phyloP scores from a whole-genome alignment of 108 stramenopile species.

The Chaetoceros muelleri region DNA sequence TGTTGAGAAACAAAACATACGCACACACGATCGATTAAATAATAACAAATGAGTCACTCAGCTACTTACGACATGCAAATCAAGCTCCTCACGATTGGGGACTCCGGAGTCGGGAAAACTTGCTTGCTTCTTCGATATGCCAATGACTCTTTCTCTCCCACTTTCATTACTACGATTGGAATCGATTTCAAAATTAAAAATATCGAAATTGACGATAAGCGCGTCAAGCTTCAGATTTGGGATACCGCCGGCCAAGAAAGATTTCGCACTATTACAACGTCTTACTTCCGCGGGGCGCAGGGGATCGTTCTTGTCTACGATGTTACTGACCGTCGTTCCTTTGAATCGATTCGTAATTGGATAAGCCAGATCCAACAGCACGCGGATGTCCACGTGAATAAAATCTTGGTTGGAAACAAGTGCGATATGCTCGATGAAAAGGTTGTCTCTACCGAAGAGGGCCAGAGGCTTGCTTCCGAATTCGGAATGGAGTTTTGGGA shows the following conservation, averaged over 20 bases:
- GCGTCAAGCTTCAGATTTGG: conserved; percentile 95
- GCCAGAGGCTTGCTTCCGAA: conserved; percentile 84
- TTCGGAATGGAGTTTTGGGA: conserved; percentile 95
- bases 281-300: conserved; percentile 95
- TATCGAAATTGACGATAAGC: conserved; percentile 85
- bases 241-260: conserved; percentile 91
- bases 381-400: conserved; percentile 93
- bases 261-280: conserved; percentile 92
- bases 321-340: conserved; percentile 95
- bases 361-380: conserved; percentile 96
- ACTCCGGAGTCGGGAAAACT: conserved; percentile 97
- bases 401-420: conserved; percentile 98
- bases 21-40: no score
- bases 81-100: conserved; percentile 99
- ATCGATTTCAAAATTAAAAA: conserved; percentile 98
- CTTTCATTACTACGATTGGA: conserved; percentile 98
- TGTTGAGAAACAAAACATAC: no score
- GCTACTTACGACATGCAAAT: conserved; percentile 96
- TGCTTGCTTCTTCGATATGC: conserved; percentile 98
- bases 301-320: conserved; percentile 98
- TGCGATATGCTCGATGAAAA: conserved; percentile 94
- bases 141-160: conserved; percentile 96
- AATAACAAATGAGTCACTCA: conserved; percentile 25
- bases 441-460: conserved; percentile 93
- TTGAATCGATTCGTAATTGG: conserved; percentile 97